These are phyloP conservation scores for Alternaria consortialis DNA, from an alignment of 2,329 filamentous ascomycete species.

Conservation along the genomic window DNA sequence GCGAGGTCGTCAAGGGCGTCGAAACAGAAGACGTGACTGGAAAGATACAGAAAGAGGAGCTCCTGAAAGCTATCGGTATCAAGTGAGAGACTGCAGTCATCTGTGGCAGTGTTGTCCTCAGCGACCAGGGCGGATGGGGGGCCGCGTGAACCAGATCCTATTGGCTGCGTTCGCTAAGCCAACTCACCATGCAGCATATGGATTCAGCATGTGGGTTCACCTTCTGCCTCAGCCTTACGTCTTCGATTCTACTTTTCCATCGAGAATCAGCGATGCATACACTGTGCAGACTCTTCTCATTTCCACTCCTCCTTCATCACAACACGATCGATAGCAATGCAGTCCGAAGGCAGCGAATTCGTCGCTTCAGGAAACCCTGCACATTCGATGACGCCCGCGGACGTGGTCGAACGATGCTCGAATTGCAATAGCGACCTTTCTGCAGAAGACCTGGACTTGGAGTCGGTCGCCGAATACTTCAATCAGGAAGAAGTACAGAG, in stretches of 20 bases:
- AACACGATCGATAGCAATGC: neutral
- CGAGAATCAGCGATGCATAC: neutral
- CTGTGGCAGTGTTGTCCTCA: too few species aligned
- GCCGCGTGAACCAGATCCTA: neutral
- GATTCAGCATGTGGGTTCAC: neutral
- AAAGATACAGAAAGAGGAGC: conserved; percentile 35
- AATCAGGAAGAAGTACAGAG: neutral
- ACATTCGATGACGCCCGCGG: neutral
- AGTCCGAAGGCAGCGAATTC: neutral
- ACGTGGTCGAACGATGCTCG: neutral
- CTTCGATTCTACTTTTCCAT: neutral
- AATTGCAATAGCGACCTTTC: neutral
- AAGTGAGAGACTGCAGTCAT: conserved; percentile 30
- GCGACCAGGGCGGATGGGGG: too few species aligned
- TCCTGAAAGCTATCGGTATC: conserved; percentile 48
- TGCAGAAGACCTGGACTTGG: neutral
- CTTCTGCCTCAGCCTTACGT: neutral
- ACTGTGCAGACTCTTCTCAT: neutral
- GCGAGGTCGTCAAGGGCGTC: conserved; percentile 53
- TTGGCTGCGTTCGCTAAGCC: neutral
- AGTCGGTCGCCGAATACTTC: neutral
- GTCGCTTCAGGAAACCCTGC: neutral
- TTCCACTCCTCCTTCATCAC: neutral
- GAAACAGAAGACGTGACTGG: conserved; percentile 23
- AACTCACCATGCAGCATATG: neutral